Percentiles rank a stretch among this genome's conserved stretches.
phyloP scores from a whole-genome alignment of 169 alveolate species.

The Babesia caballi region DNA sequence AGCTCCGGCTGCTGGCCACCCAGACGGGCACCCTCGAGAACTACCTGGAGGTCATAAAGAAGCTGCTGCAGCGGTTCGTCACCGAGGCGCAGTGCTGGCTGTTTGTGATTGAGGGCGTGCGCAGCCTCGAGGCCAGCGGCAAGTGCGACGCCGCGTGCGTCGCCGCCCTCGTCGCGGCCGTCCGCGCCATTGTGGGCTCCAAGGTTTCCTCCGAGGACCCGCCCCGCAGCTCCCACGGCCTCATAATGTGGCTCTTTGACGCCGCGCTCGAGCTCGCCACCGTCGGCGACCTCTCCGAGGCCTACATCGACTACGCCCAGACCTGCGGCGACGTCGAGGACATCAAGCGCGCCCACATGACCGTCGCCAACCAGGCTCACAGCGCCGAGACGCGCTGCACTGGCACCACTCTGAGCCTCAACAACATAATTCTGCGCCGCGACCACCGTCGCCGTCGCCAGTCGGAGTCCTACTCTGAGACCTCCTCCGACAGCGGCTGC shows the following conservation, averaged over 20 bases:
- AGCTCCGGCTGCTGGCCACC: slow-evolving; percentile 40
- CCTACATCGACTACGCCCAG: slow-evolving; percentile 59
- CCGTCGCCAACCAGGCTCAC: slow-evolving; percentile 28
- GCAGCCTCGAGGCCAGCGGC: slow-evolving; percentile 37
- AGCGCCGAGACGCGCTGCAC: slow-evolving; percentile 23
- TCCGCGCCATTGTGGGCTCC: background rate
- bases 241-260: slow-evolving; percentile 59
- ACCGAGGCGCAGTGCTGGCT: slow-evolving; percentile 52
- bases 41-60: slow-evolving; percentile 44
- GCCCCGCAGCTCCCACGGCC: slow-evolving; percentile 20
- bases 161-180: slow-evolving; percentile 8
- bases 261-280: slow-evolving; percentile 19
- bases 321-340: slow-evolving; percentile 62
- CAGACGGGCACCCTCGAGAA: slow-evolving; percentile 6
- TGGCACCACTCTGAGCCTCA: slow-evolving; percentile 39
- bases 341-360: slow-evolving; percentile 59
- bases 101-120: slow-evolving; percentile 52
- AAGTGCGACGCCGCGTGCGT: slow-evolving; percentile 10
- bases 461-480: slow-evolving; percentile 55
- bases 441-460: slow-evolving; percentile 56
- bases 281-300: slow-evolving; percentile 43
- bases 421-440: slow-evolving; percentile 41
- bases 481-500: slow-evolving; percentile 63
- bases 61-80: slow-evolving; percentile 31
- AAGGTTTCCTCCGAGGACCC: background rate